Base-by-base conservation (phyloP, 78 protist species). In the Dictyostelium purpureum region DNA sequence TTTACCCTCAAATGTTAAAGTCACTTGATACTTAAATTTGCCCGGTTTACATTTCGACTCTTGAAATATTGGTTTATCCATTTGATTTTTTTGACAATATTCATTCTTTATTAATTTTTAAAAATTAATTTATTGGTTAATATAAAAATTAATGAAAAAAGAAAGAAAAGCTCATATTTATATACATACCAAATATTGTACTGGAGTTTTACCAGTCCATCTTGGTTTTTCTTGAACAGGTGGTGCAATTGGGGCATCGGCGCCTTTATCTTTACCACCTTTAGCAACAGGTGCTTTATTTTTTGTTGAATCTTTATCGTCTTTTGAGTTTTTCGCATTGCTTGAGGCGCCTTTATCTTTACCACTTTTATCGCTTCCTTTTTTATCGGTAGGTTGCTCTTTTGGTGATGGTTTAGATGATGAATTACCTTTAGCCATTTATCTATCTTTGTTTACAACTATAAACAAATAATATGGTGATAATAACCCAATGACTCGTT, bases 71-170 rank as follows among this genome's bases (percentile, higher is more conserved):
- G 91, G 91, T 73, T 63, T 83, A 51, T 70, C 75, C 91, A 83
- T 83, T 33, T 83, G 91, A 49, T 83, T 71, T 45, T 83, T 83
- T 59, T 83, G 91, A 61, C 91, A 83, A 73, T 83, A 83, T 45
- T 83, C 91, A 59, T 83, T 83, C 52, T 45, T 18, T 67, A 35
- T 33, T 38, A 24, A 6, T 52, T 19, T 19, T 52, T 52, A 9
- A 33, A 6, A 6, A 38, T 38, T 5, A 38, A 10, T 38, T 4
- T 33, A 19, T 67, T 38, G 18, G 51, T 38, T 2, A 28, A 40
- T 35, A 42, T 35, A 9, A 19, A 11, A 19, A 4, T 19, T 7
- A 65, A 16, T 1, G 24, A 66, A 31, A 66, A 67, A 0, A 16
- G 24, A 54, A 31, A 12, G 33, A 54, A 54, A 52, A 45, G 7